phyloP scores from a whole-genome alignment of 257 asterid species.

The Solanum appendiculatum region DNA sequence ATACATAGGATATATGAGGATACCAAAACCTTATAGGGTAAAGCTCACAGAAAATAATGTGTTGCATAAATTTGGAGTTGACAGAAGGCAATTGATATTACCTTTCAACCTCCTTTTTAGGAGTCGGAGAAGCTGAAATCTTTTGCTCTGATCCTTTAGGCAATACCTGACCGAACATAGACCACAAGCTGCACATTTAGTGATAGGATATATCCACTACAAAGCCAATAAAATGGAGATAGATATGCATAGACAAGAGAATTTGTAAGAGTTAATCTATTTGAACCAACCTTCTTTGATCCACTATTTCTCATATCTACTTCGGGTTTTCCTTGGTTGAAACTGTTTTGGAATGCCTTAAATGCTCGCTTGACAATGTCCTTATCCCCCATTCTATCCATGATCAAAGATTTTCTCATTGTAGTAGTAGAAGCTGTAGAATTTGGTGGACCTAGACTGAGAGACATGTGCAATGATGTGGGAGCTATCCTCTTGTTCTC shows the following conservation, averaged over 20 bases:
- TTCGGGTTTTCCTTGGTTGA: slow-evolving; percentile 23
- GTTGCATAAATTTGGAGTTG: neutral
- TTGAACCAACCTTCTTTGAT: slow-evolving; percentile 32
- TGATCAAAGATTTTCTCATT: slow-evolving; percentile 69
- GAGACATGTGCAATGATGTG: slow-evolving; percentile 75
- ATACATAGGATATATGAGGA: neutral
- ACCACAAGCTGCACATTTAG: neutral
- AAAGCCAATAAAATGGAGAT: neutral
- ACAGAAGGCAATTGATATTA: slow-evolving; percentile 10
- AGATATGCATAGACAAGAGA: neutral
- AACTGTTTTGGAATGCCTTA: slow-evolving; percentile 62
- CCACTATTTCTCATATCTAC: slow-evolving; percentile 27
- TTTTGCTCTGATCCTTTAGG: slow-evolving; percentile 29
- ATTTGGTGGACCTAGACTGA: slow-evolving; percentile 49
- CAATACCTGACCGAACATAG: slow-evolving; percentile 21
- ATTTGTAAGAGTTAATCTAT: neutral
- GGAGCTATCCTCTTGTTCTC: slow-evolving; percentile 43
- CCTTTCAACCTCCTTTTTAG: slow-evolving; percentile 51
- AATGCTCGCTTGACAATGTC: slow-evolving; percentile 83
- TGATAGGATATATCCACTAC: neutral
- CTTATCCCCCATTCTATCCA: slow-evolving; percentile 97
- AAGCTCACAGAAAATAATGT: neutral
- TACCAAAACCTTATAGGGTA: neutral
- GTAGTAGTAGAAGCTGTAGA: slow-evolving; percentile 24
- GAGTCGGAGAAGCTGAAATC: slow-evolving; percentile 28